phyloP scores from a whole-genome alignment of 2,329 filamentous ascomycete genomes.

The Xylariaceae sp. region DNA sequence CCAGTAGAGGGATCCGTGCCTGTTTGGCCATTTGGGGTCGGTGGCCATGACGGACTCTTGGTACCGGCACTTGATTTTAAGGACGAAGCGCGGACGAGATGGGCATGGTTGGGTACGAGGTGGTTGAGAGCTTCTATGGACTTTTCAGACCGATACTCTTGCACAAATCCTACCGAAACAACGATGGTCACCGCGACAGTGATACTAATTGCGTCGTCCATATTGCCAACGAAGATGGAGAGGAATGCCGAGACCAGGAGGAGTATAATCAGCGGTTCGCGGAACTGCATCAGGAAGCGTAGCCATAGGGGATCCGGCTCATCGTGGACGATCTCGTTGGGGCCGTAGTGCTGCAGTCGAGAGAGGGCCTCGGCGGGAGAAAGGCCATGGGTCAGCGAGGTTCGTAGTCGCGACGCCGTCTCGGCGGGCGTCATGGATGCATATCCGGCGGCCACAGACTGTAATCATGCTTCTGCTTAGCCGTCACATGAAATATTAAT shows the following conservation, averaged over 20 bases:
- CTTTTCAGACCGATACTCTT: slow-evolving; percentile 96
- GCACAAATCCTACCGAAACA: slow-evolving; percentile 90
- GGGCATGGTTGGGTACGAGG: slow-evolving; percentile 89
- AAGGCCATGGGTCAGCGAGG: slow-evolving; percentile 78
- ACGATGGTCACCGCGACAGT: slow-evolving; percentile 95
- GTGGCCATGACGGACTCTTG: slow-evolving; percentile 46
- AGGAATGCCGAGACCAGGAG: slow-evolving; percentile 82
- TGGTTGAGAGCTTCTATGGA: slow-evolving; percentile 92
- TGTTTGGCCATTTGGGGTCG: slow-evolving; percentile 38
- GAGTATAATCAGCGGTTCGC: slow-evolving; percentile 90
- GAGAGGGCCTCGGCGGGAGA: slow-evolving; percentile 74
- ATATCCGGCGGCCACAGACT: slow-evolving; percentile 56
- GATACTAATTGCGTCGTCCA: slow-evolving; percentile 93
- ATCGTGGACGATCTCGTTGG: slow-evolving; percentile 92
- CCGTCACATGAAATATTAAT: background rate
- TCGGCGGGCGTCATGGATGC: slow-evolving; percentile 69
- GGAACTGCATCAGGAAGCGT: slow-evolving; percentile 93
- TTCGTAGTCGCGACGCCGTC: slow-evolving; percentile 69
- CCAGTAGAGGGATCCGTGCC: slow-evolving; percentile 48
- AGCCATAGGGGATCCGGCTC: slow-evolving; percentile 91
- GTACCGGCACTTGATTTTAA: slow-evolving; percentile 33
- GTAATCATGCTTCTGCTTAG: slow-evolving; percentile 3
- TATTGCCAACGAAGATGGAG: slow-evolving; percentile 86
- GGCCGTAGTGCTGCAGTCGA: slow-evolving; percentile 73
- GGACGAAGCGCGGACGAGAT: slow-evolving; percentile 68